Base-by-base conservation (phyloP, 441 rosid species). In the Pelargonium citronellum region DNA sequence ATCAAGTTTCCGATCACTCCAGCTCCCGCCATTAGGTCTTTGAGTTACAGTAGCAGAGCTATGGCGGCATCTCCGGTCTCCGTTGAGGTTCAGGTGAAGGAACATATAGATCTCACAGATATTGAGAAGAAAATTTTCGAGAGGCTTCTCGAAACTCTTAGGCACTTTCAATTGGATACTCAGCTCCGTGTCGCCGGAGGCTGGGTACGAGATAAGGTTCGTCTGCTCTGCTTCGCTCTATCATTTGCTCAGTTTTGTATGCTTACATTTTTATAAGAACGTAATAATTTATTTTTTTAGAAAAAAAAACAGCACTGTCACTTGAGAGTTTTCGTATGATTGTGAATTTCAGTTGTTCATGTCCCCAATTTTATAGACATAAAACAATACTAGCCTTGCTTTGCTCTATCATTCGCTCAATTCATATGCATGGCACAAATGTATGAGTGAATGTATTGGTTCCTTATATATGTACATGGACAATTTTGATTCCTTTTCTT, bases 191-290 rank as follows among this genome's bases (percentile, higher is more conserved):
- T 94, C 13, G 99, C 99, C 34, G 99, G 99, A 67, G 97, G 99
- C 5, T 94, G 99, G 99, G 96, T 94, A 27, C 99, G 96, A n/a
- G 99, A 94, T 76, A 94, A 94, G 98, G 97, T 91, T 8, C 63
- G 27, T 55, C 61, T 55, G 3, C 15, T 53, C 20, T 10, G 69
- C 58, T 24, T 67, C 0, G 72, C 63, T 12, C 51, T 20, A 58
- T 4, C 24, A 2, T 13, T 27, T 5, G 1, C 0, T 4, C 57
- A 7, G 39, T 43, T 34, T 22, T 20, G 15, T 47, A 9, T 64
- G 4, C 17, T 5, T 64, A 39, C 39, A 0, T 46, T 12, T 8
- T 6, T 19, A 10, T 62, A 44, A 1, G 68, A 8, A 11, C 22
- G 60, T 6, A 6, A 2, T 7, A 11, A 44, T 44, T 44, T 44